phyloP scores from a whole-genome alignment of 202 grass and related monocot species.

The Setaria viridis region DNA sequence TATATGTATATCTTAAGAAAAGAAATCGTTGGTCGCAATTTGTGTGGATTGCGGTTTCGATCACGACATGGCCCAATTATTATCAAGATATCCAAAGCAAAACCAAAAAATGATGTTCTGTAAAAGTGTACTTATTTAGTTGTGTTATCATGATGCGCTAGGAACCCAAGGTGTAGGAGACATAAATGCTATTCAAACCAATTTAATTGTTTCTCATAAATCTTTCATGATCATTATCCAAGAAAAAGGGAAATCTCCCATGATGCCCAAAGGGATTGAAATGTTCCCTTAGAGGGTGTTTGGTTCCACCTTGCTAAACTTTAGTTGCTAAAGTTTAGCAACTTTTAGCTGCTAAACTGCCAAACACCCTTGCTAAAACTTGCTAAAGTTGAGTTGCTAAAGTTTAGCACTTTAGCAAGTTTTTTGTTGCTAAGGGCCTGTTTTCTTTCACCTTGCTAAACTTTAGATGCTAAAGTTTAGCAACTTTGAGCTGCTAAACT shows the following conservation, averaged over 20 bases:
- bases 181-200: background rate
- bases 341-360: no score
- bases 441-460: no score
- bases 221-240: background rate
- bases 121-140: background rate
- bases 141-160: conserved; percentile 7
- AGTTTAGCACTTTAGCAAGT: no score
- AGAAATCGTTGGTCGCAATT: background rate
- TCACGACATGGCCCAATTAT: background rate
- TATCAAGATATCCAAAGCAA: background rate
- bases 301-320: no score
- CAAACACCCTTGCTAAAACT: no score
- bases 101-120: background rate
- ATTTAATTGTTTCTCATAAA: background rate
- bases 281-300: no score
- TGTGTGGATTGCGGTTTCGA: background rate
- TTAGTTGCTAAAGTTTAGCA: no score
- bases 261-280: background rate
- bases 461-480: no score
- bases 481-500: no score
- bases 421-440: no score
- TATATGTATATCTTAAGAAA: background rate
- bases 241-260: background rate
- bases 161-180: background rate
- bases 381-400: no score